Conservation (phyloP, 2,329 filamentous ascomycete genomes). For the Penicillium sp. region DNA sequence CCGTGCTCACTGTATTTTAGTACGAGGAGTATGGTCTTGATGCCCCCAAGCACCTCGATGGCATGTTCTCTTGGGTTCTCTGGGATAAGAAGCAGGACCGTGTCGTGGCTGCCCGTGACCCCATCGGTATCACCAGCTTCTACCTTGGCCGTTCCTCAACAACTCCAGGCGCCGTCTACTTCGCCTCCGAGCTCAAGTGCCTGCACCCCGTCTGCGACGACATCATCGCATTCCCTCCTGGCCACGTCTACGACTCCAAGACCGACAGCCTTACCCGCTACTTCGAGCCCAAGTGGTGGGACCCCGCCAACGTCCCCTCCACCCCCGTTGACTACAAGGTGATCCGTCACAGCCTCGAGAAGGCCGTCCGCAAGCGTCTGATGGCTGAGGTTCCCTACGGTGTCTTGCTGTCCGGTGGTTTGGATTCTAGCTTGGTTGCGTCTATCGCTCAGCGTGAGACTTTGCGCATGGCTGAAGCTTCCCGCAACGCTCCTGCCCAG, state of each 20-base stretch:
- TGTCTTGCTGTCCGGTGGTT: constrained; percentile 87
- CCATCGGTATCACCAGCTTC: constrained; percentile 94
- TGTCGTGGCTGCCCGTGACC: constrained; percentile 88
- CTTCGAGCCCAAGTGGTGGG: constrained; percentile 90
- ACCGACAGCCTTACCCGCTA: constrained; percentile 82
- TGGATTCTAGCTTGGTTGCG: constrained; percentile 93
- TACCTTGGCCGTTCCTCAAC: constrained; percentile 89
- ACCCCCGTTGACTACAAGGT: constrained; percentile 78
- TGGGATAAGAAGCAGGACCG: constrained; percentile 95
- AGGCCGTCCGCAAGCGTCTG: constrained; percentile 87
- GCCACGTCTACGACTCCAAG: constrained; percentile 92
- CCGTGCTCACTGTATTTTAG: constrained; percentile 46
- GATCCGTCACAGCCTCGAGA: constrained; percentile 78
- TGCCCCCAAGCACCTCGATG: constrained; percentile 88
- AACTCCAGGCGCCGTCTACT: constrained; percentile 82
- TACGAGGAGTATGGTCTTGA: constrained; percentile 91
- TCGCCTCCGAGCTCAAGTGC: constrained; percentile 95
- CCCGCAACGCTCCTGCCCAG: constrained; percentile 48
- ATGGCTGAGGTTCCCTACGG: constrained; percentile 99
- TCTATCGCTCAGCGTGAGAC: constrained; percentile 95
- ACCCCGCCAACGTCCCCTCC: constrained; percentile 71
- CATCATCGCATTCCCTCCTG: constrained; percentile 89
- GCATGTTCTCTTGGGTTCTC: constrained; percentile 99
- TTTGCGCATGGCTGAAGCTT: constrained; percentile 64
- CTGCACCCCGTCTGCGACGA: constrained; percentile 91